Conservation (phyloP, 352 stramenopile species). For the Pythium biforme region DNA sequence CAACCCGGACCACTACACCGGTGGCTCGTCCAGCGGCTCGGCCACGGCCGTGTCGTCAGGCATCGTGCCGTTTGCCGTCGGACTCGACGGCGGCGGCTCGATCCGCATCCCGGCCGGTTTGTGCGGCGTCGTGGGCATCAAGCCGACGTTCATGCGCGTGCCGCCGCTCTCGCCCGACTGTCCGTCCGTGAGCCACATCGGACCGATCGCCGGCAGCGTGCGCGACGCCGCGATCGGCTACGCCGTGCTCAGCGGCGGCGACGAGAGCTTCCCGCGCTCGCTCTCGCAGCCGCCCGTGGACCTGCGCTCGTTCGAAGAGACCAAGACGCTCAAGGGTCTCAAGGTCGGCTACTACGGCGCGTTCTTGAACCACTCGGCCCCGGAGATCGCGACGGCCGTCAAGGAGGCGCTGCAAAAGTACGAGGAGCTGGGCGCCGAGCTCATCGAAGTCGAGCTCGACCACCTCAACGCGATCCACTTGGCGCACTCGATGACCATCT, state of each 20-base stretch:
- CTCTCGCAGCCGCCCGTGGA: constrained; percentile 48
- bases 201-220: constrained; percentile 76
- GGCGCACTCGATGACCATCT: constrained; percentile 80
- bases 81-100: constrained; percentile 85
- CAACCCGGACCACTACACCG: constrained; percentile 79
- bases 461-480: constrained; percentile 78
- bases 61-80: constrained; percentile 84
- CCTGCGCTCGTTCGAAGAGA: constrained; percentile 56
- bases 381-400: constrained; percentile 49
- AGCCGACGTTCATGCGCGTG: constrained; percentile 80
- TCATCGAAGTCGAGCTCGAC: constrained; percentile 77
- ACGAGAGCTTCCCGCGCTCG: constrained; percentile 45
- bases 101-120: constrained; percentile 89
- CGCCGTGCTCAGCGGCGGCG: constrained; percentile 70
- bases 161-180: constrained; percentile 53
- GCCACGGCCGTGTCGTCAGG: constrained; percentile 85
- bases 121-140: constrained; percentile 88
- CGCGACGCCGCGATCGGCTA: constrained; percentile 84
- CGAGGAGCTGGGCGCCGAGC: constrained; percentile 50
- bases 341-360: constrained; percentile 77
- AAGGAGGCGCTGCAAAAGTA: constrained; percentile 51
- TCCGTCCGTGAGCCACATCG: constrained; percentile 71
- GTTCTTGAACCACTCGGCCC: constrained; percentile 71
- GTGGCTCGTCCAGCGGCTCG: constrained; percentile 90
- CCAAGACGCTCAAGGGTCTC: constrained; percentile 52